Conservation (phyloP, 495 filamentous ascomycete species). For the Extremus antarcticus region DNA sequence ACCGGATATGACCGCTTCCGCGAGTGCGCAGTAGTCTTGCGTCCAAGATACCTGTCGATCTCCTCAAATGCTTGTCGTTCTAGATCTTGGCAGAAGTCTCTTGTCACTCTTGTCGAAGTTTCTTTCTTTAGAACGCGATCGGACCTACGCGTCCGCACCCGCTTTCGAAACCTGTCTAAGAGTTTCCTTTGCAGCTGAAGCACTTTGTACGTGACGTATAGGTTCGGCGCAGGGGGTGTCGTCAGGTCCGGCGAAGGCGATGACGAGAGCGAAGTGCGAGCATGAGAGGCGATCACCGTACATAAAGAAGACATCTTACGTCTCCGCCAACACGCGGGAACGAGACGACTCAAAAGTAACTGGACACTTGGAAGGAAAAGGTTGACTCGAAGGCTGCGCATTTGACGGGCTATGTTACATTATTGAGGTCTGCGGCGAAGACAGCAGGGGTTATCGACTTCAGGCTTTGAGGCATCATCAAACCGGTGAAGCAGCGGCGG, state of each 20-base stretch:
- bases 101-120: neutral
- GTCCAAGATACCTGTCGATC: constrained; percentile 12
- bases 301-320: no score
- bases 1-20: neutral
- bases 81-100: constrained; percentile 6
- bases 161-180: neutral
- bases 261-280: constrained; percentile 9
- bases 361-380: neutral
- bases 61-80: constrained; percentile 7
- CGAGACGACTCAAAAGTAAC: neutral
- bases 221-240: neutral
- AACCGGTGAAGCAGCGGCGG: neutral
- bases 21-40: neutral
- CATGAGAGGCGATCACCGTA: neutral
- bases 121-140: neutral
- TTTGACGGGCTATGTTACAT: neutral
- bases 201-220: constrained; percentile 7
- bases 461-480: no score
- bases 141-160: constrained; percentile 3
- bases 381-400: neutral
- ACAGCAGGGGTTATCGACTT: no score
- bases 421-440: neutral
- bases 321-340: neutral
- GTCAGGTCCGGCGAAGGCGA: neutral
- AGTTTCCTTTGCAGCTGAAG: constrained; percentile 1